Base-by-base conservation (phyloP, 805 yeast species). In the Suhomyces faveliae region DNA sequence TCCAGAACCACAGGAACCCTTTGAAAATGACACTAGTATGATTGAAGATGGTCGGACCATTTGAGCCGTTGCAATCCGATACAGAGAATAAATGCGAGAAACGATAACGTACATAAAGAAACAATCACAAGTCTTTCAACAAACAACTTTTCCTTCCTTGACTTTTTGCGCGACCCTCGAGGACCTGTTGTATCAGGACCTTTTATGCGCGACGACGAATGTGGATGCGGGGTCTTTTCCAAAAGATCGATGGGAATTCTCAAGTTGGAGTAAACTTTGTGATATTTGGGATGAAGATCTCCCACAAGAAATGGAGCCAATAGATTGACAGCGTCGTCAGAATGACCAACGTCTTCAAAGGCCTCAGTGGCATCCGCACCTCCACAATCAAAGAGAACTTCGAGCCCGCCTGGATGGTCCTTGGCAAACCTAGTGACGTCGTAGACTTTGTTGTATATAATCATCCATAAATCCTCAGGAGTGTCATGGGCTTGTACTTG, bases 381-480 rank as follows among this genome's bases (percentile, higher is more conserved):
- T 15, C 94, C 97, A 57, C 88, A 88, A 51, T 85, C 85, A 51
- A 83, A 66, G 39, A 92, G 78, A 47, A 92, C 88, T 60, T 85
- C 82, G 45, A 81, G 79, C 43, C 83, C 84, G 38, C 85, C 85
- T 3, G 98, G 98, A 66, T 92, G 98, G 42, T 78, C 81, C 13
- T 80, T 76, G 46, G 86, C 73, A 66, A 91, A 90, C 27, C 73
- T 70, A 5, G 92, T 78, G 24, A 87, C 77, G 64, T 89, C 85
- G 64, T 84, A 89, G 5, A 92, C 96, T 56, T 84, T 83, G 49
- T 85, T 89, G 57, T 89, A 84, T 51, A 89, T 76, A 47, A 89
- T 78, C 75, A 92, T 81, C 96, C 97, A 92, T 38, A 89, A 69
- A 57, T 87, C 89, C 13, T 84, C 86, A 37, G 83, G 79, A n/a